Base-by-base conservation (phyloP, 331 rosid species). In the Pyrus hybrid region DNA sequence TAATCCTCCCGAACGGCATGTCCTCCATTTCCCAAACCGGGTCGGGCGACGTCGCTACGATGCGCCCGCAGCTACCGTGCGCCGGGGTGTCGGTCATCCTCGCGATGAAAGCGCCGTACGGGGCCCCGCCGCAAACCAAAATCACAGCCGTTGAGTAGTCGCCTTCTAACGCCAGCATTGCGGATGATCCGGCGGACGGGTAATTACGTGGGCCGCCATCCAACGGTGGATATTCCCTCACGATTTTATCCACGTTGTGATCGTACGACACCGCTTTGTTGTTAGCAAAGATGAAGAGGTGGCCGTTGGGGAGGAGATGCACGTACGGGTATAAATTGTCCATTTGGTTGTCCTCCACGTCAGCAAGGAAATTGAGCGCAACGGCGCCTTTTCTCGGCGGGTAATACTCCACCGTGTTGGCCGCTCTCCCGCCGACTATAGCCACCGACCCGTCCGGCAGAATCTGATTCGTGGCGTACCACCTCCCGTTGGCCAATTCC, bases 151-250 rank as follows among this genome's bases (percentile, higher is more conserved):
- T 66, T 6, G 96, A 80, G 32, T 85, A 83, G 16, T 89, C 96
- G 0, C 89, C 89, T 7, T 71, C 68, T 0, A 91, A 82, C 0
- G 96, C 77, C 18, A 91, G 81, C 98, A 93, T 93, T 3, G 67
- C 92, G 2, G 98, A 93, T 0, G 97, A 91, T 4, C 98, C 98
- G 1, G 96, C 98, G 10, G 98, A 93, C 3, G 98, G 98, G 77
- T 93, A 93, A 47, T 93, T 93, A 23, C 98, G 71, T 0, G 98
- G 97, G 5, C 98, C 98, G 16, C 97, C 98, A 4, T 80, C 89
- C 73, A 93, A 81, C 76, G 81, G 81, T 20, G 97, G 97, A 61
- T 73, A 91, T 57, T 80, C 69, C n/a, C 23, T 87, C 51, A 85
- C 13, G 1, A 91, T 20, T 18, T 25, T 23, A 47, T 88, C 82